Evolutionary conservation across 177 flowering plant species (phyloP).

Genomic region (Vitis hybrid): DNA sequence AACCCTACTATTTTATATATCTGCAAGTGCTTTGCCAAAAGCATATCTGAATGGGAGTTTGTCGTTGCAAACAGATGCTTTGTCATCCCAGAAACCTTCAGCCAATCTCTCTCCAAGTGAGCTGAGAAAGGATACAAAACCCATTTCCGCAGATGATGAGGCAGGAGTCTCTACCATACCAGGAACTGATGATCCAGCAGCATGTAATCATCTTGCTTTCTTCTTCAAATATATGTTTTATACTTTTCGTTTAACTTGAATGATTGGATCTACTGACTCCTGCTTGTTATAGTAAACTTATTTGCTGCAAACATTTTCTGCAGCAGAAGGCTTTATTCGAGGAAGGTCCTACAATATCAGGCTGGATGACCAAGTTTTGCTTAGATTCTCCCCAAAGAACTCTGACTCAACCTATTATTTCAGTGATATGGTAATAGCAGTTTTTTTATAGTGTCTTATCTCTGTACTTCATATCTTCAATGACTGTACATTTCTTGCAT

Average conservation of each 20-base stretch:
- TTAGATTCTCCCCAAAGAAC: slow-evolving; percentile 91
- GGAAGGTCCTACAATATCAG: slow-evolving; percentile 97
- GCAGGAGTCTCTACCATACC: slow-evolving; percentile 45
- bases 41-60: slow-evolving; percentile 9
- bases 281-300: slow-evolving; percentile 32
- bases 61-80: slow-evolving; percentile 38
- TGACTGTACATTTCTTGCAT: not conserved
- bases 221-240: slow-evolving; percentile 6
- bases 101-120: slow-evolving; percentile 46
- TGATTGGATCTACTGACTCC: not conserved
- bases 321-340: slow-evolving; percentile 96
- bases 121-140: slow-evolving; percentile 32
- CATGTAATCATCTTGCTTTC: slow-evolving; percentile 60
- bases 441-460: slow-evolving; percentile 5
- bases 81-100: slow-evolving; percentile 40
- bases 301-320: slow-evolving; percentile 50
- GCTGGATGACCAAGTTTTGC: slow-evolving; percentile 91
- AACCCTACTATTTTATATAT: not conserved
- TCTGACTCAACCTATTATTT: slow-evolving; percentile 92
- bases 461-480: slow-evolving; percentile 3
- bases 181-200: slow-evolving; percentile 50
- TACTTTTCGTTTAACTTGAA: not conserved
- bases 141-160: slow-evolving; percentile 49
- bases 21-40: not conserved
- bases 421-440: slow-evolving; percentile 69